Conservation (phyloP, 202 grass and related monocot genomes). For the Schoenoplectus tabernaemontani region DNA sequence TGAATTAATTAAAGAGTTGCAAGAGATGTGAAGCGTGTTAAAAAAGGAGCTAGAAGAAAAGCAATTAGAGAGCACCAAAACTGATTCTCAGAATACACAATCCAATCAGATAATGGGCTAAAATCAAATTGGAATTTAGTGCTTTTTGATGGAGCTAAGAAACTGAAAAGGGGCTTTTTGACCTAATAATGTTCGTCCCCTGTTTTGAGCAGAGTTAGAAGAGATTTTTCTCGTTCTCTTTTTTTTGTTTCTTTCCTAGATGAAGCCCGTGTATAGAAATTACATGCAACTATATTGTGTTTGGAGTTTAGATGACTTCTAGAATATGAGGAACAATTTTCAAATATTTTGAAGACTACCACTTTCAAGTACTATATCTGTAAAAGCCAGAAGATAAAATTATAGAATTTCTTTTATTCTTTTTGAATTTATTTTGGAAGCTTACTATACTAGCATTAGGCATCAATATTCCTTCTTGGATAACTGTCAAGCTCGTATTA, state of each 20-base stretch:
- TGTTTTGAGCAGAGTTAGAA: slow-evolving; percentile 9
- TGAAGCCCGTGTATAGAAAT: not conserved
- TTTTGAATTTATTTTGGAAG: not conserved
- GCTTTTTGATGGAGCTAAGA: slow-evolving; percentile 5
- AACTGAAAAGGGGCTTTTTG: not conserved
- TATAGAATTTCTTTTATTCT: not conserved
- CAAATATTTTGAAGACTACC: not conserved
- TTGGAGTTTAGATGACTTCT: not conserved
- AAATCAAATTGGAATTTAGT: slow-evolving; percentile 1
- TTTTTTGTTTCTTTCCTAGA: slow-evolving; percentile 4
- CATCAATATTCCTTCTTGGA: not conserved
- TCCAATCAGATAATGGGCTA: not conserved
- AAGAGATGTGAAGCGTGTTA: not conserved
- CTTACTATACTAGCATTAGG: not conserved
- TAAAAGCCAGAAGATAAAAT: not conserved
- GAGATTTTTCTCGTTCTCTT: slow-evolving; percentile 1
- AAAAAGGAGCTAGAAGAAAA: not conserved
- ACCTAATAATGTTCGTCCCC: not conserved
- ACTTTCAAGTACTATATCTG: not conserved
- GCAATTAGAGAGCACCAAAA: slow-evolving; percentile 3
- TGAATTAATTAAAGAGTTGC: not conserved
- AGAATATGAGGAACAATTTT: not conserved
- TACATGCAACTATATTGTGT: not conserved
- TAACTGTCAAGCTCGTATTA: too few relatives aligned
- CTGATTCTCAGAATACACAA: slow-evolving; percentile 10